Conservation (phyloP, 2,329 filamentous ascomycete species). For the Xylariaceae sp. region DNA sequence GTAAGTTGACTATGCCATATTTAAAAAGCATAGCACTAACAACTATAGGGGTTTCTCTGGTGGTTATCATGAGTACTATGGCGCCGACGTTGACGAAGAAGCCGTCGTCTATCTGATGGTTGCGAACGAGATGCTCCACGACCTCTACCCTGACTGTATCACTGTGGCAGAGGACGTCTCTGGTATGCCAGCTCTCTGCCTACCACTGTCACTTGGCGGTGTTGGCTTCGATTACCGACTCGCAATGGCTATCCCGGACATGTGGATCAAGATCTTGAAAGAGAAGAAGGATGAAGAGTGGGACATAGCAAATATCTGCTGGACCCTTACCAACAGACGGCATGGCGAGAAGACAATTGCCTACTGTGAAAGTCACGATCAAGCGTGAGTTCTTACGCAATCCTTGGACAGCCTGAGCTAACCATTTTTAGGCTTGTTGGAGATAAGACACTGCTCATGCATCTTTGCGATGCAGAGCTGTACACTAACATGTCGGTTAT, state of each 20-base stretch:
- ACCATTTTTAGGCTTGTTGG: slow-evolving; percentile 75
- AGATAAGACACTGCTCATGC: slow-evolving; percentile 97
- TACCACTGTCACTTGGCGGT: slow-evolving; percentile 84
- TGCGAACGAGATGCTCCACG: slow-evolving; percentile 93
- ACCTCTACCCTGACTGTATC: slow-evolving; percentile 85
- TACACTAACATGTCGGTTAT: slow-evolving; percentile 97
- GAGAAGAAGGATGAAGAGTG: slow-evolving; percentile 90
- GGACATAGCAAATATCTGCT: slow-evolving; percentile 86
- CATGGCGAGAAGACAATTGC: slow-evolving; percentile 98
- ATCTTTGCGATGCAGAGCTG: slow-evolving; percentile 95
- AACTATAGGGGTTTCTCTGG: slow-evolving; percentile 85
- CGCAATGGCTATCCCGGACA: slow-evolving; percentile 96
- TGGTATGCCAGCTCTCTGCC: slow-evolving; percentile 95
- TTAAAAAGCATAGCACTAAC: slow-evolving; percentile 34
- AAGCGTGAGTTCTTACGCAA: slow-evolving; percentile 72
- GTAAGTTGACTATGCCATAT: slow-evolving; percentile 58
- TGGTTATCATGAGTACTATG: slow-evolving; percentile 98
- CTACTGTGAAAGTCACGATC: slow-evolving; percentile 96
- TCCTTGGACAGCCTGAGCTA: slow-evolving; percentile 22
- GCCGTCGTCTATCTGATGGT: slow-evolving; percentile 95
- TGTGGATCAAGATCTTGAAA: slow-evolving; percentile 99
- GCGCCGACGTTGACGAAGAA: slow-evolving; percentile 86
- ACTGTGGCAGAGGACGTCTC: slow-evolving; percentile 97
- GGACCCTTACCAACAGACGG: slow-evolving; percentile 88
- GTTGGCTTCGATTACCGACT: slow-evolving; percentile 97